Conservation (phyloP, 495 filamentous ascomycete species). For the Chaetomium cochliodes region DNA sequence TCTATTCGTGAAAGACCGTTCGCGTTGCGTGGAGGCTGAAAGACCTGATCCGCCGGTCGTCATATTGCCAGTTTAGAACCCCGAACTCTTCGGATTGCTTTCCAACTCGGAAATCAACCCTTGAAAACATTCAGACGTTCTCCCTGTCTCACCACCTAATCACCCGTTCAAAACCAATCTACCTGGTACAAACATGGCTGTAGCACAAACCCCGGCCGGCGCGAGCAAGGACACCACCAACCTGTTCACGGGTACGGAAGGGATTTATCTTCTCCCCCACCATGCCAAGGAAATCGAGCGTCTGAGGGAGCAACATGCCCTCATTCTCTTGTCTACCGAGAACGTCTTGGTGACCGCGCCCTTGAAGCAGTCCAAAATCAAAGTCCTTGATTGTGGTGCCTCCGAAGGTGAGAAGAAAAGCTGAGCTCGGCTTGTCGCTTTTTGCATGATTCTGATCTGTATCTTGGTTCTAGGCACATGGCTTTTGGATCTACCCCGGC, state of each 20-base stretch:
- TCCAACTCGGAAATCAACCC: too few relatives aligned
- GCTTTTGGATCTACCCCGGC: not conserved
- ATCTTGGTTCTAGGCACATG: not conserved
- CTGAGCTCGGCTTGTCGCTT: not conserved
- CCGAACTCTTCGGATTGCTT: too few relatives aligned
- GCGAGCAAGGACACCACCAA: not conserved
- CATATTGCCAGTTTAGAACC: too few relatives aligned
- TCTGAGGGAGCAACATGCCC: not conserved
- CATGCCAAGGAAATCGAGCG: slow-evolving; percentile 8
- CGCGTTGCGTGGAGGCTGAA: too few relatives aligned
- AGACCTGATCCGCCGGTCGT: too few relatives aligned
- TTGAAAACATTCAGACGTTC: too few relatives aligned
- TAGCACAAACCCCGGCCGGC: not conserved
- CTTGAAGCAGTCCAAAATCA: not conserved
- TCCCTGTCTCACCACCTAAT: too few relatives aligned
- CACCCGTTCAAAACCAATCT: too few relatives aligned
- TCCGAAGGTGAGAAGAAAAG: not conserved
- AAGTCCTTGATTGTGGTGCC: not conserved
- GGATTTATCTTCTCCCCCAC: not conserved
- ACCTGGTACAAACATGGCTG: not conserved
- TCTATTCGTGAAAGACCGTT: too few relatives aligned
- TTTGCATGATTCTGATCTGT: too few relatives aligned
- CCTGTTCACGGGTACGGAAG: slow-evolving; percentile 4
- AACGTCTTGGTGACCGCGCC: not conserved
- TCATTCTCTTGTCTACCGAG: not conserved